Evolutionary conservation across 2,329 filamentous ascomycete genomes (phyloP).

Genomic region (Neofusicoccum sp.): DNA sequence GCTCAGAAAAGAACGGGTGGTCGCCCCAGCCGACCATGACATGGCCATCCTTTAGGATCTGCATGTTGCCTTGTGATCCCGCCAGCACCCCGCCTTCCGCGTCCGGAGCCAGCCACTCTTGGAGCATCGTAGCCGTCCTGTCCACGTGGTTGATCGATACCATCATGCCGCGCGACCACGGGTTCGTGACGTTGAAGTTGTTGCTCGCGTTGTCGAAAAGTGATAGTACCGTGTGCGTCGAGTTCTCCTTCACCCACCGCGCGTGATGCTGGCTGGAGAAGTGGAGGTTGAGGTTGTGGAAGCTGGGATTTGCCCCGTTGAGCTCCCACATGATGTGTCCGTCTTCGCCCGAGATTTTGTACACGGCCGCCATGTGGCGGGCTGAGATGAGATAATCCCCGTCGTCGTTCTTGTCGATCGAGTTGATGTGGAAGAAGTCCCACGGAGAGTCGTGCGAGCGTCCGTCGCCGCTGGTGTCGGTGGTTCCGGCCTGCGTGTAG

Average conservation of each 20-base stretch:
- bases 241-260: conserved; percentile 20
- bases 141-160: conserved; percentile 45
- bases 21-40: conserved; percentile 59
- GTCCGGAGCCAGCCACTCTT: conserved; percentile 50
- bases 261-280: conserved; percentile 23
- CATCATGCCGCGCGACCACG: conserved; percentile 45
- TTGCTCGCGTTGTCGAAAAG: conserved; percentile 28
- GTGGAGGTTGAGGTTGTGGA: conserved; percentile 27
- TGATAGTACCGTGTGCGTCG: conserved; percentile 20
- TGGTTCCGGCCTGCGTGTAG: conserved; percentile 45
- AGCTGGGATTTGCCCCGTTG: conserved; percentile 41
- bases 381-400: conserved; percentile 25
- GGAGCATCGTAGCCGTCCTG: conserved; percentile 46
- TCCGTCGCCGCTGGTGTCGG: conserved; percentile 47
- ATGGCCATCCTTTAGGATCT: conserved; percentile 54
- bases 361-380: conserved; percentile 22
- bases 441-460: conserved; percentile 45
- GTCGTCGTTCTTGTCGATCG: conserved; percentile 37
- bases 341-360: conserved; percentile 21
- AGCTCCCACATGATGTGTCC: conserved; percentile 28
- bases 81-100: conserved; percentile 43
- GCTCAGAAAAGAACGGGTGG: conserved; percentile 42
- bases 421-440: conserved; percentile 58
- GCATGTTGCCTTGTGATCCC: conserved; percentile 54
- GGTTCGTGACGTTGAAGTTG: conserved; percentile 18